These are phyloP conservation scores for Colletotrichum tropicicola DNA, from an alignment of 2,329 filamentous ascomycete species.

Conservation along the genomic window DNA sequence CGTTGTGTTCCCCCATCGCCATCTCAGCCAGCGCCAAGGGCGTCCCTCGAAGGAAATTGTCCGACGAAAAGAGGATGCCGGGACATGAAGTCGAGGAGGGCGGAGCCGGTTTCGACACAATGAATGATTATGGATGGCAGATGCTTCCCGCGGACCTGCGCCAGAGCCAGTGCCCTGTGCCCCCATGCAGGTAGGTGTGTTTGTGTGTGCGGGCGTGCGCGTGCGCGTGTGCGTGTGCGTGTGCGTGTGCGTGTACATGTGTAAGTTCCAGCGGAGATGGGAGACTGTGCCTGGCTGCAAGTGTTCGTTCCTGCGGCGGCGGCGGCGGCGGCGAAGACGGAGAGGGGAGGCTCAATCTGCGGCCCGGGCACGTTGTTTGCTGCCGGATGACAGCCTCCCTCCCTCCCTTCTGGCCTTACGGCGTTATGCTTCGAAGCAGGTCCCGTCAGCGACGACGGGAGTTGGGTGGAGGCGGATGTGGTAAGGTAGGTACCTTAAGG, in stretches of 20 bases:
- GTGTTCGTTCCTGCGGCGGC: slow-evolving; percentile 28
- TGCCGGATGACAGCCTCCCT: slow-evolving; percentile 17
- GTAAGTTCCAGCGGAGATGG: background rate
- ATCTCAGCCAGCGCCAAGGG: slow-evolving; percentile 13
- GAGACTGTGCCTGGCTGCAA: slow-evolving; percentile 15
- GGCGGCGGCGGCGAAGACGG: no score
- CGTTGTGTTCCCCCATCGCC: background rate
- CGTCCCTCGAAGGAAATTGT: slow-evolving; percentile 5
- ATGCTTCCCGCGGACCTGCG: slow-evolving; percentile 11
- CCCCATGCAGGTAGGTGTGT: background rate
- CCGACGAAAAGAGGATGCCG: background rate
- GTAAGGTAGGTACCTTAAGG: background rate
- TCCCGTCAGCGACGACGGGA: no score
- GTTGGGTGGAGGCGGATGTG: background rate
- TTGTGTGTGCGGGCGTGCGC: background rate
- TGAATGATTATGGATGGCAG: slow-evolving; percentile 2
- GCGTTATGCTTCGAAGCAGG: slow-evolving; percentile 19
- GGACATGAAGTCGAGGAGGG: slow-evolving; percentile 3
- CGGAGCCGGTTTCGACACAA: slow-evolving; percentile 23
- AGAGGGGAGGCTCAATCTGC: slow-evolving; percentile 17
- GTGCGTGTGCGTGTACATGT: background rate
- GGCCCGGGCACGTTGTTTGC: slow-evolving; percentile 28
- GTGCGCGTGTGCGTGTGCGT: background rate
- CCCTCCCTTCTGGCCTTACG: slow-evolving; percentile 1
- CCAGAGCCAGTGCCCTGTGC: background rate